Base-by-base conservation (phyloP, 352 stramenopile species). In the Pythium utonaiense region DNA sequence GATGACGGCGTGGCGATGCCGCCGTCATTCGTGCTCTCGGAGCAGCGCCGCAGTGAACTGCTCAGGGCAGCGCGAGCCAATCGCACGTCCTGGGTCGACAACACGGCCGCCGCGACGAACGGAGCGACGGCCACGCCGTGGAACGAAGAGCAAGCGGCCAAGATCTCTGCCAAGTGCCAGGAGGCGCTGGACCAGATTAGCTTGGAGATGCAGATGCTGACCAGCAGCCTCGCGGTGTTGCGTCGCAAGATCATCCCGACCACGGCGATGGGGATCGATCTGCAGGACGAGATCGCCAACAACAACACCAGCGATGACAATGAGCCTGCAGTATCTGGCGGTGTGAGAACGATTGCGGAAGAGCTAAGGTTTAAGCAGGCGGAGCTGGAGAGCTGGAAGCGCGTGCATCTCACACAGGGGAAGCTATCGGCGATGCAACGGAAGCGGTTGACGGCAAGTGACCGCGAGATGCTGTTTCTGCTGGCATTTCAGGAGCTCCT, bases 51-150 rank as follows among this genome's bases (percentile, higher is more conserved):
- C n/a, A 70, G 67, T 27, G 77, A 94, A 62, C 70, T 94, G 38
- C 67, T 94, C n/a, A 54, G 79, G 36, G 77, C 81, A n/a, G 84
- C 84, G 27, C 77, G 84, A 17, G 75, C 71, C 13, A 92, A 77
- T 41, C 77, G 84, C 27, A 71, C 85, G 14, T 81, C 80, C 3
- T 94, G 84, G 84, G 67, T 94, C 50, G 82, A 94, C 33, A 75
- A 77, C 33, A 67, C 69, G 7, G n/a, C 4, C 3, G 30, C 34
- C 28, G 16, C 27, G 25, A n/a, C 21, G 6, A 7, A n/a, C 21
- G 25, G 57, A 3, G 63, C 45, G 51, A 47, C 28, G 1, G 41
- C 47, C n/a, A 10, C 31, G 14, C 52, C 17, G 56, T 22, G 33
- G 40, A 21, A 38, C 30, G 9, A 40, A 17, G 33, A 40, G 9